Evolutionary conservation across 2,329 filamentous ascomycete genomes (phyloP), one percentile per base, ranked within the genome.

Genomic region (Exophiala sideris): DNA sequence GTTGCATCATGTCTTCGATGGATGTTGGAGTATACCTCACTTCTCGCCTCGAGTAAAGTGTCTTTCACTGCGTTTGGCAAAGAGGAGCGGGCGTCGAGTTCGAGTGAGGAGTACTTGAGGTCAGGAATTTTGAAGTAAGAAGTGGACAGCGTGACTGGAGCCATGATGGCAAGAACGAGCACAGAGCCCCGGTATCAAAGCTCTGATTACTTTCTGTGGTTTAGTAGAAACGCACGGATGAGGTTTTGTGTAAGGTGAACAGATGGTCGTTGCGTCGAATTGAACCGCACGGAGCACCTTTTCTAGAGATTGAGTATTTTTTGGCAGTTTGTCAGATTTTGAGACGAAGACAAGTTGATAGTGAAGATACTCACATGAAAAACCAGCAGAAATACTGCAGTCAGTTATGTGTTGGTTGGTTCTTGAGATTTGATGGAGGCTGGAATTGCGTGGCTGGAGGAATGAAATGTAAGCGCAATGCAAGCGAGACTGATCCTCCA

Each of bases 41-140:
- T 36, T 48, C 21, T 47, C 57, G 48, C 39, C 52, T 54, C 24
- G 32, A 34, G 7, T n/a, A 60, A 45, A n/a, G 57, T 42, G 9
- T 20, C 36, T 12, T 38, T 35, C 3, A 45, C 45, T 14, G 52
- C 20, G 34, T 52, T 36, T 6, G 48, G 11, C 12, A 48, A 50
- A 20, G 52, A 46, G 5, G 56, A 59, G 16, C 60, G 60, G 16
- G 60, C 41, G 48, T 64, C 62, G 51, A 62, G 60, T 57, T 62
- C 60, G 45, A 64, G 62, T 10, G 62, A 64, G 21, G 61, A 63
- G 45, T 56, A 57, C 41, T 51, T 54, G 45, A 63, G 60, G 54
- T 62, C 61, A 21, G 52, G 53, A 18, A 61, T 58, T 9, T 62
- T 50, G 40, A 50, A 2, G 9, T 48, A 24, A 16, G 48, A 20